Percentiles rank a stretch among this genome's conserved stretches.
These are phyloP conservation scores for Rubia occidens DNA, from an alignment of 305 asterid genomes.

Conservation along the genomic window DNA sequence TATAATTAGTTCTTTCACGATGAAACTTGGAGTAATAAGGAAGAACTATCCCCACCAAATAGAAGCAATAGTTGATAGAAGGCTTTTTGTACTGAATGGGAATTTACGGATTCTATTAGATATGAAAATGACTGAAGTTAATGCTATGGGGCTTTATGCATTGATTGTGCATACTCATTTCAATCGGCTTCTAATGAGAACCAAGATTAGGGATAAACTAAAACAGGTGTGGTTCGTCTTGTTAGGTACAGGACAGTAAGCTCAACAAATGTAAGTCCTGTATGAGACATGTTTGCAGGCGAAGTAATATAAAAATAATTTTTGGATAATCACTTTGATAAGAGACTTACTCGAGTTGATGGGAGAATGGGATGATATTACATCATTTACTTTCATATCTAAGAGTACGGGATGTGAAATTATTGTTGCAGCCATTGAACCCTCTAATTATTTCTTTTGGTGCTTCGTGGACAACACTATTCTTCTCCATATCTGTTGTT, in stretches of 20 bases:
- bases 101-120: not conserved
- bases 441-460: not conserved
- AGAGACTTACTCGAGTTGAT: not conserved
- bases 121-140: not conserved
- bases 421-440: not conserved
- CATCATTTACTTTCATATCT: not conserved
- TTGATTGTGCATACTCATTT: not conserved
- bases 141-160: not conserved
- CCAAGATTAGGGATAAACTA: not conserved
- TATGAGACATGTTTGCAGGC: not conserved
- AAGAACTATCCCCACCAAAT: not conserved
- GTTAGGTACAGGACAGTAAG: not conserved
- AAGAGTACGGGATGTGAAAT: not conserved
- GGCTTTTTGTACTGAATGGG: not conserved
- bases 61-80: not conserved
- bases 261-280: not conserved
- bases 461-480: not conserved
- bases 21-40: not conserved
- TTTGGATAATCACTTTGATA: not conserved
- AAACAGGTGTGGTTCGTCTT: not conserved
- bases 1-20: not conserved
- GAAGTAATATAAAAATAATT: not conserved
- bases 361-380: not conserved
- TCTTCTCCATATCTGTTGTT: not conserved
- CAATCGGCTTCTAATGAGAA: not conserved